phyloP scores from a whole-genome alignment of 441 rosid genomes.

The Gossypium trilobum region DNA sequence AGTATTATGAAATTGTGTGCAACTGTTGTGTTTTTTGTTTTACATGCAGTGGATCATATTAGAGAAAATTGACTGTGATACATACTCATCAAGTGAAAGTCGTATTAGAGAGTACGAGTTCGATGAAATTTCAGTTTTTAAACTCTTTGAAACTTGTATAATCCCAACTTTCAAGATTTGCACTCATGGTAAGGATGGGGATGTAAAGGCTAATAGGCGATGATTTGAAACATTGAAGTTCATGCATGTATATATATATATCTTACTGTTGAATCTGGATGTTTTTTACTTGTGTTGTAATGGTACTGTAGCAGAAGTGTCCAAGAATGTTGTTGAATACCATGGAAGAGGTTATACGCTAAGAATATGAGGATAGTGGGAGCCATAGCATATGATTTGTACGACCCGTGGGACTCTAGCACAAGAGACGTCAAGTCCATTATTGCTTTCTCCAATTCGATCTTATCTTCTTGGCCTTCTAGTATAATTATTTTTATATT shows the following conservation, averaged over 20 bases:
- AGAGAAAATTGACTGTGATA: too few species aligned
- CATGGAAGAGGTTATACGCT: not conserved
- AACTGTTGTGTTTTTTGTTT: too few species aligned
- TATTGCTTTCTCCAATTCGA: not conserved
- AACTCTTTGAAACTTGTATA: too few species aligned
- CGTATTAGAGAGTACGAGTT: too few species aligned
- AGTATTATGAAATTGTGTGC: too few species aligned
- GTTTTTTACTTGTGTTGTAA: not conserved
- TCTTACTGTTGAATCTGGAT: not conserved
- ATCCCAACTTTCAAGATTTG: too few species aligned
- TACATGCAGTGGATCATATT: too few species aligned
- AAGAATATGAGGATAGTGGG: not conserved
- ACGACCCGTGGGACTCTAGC: not conserved
- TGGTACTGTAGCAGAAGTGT: not conserved
- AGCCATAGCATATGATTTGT: not conserved
- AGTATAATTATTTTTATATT: not conserved
- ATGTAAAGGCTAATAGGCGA: not conserved
- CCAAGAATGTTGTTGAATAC: not conserved
- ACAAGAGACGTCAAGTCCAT: not conserved
- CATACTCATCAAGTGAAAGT: too few species aligned
- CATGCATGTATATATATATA: not conserved
- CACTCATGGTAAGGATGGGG: not conserved
- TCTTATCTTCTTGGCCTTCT: not conserved
- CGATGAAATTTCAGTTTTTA: too few species aligned
- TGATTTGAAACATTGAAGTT: not conserved